A percentile compares a stretch with the other conserved stretches of the same genome.
Evolutionary conservation across 768 basidiomycete species (phyloP).

Genomic region (Rhizopogon vulgaris): DNA sequence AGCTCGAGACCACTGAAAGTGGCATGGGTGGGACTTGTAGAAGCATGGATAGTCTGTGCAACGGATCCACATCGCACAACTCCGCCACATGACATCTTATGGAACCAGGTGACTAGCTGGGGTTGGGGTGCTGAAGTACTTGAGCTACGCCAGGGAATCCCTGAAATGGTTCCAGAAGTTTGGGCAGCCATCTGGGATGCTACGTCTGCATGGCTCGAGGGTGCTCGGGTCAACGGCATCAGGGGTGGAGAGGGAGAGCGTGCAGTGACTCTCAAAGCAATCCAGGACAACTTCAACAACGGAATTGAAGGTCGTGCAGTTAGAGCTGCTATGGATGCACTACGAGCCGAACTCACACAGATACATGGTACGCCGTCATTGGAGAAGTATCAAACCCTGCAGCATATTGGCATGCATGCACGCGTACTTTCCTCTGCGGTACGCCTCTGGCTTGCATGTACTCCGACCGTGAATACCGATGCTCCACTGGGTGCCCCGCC

Average conservation of each 20-base stretch:
- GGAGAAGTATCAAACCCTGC: slow-evolving; percentile 6
- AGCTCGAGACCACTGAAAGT: slow-evolving; percentile 25
- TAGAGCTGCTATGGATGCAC: slow-evolving; percentile 24
- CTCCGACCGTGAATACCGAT: slow-evolving; percentile 36
- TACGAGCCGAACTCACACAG: slow-evolving; percentile 24
- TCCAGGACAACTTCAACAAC: slow-evolving; percentile 37
- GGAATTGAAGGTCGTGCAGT: slow-evolving; percentile 33
- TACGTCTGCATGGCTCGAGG: slow-evolving; percentile 68
- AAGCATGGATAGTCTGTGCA: slow-evolving; percentile 76
- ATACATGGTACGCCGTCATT: not conserved
- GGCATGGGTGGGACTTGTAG: slow-evolving; percentile 56
- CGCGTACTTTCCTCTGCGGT: slow-evolving; percentile 40
- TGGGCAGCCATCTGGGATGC: slow-evolving; percentile 34
- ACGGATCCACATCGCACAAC: slow-evolving; percentile 88
- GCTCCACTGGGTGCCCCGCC: slow-evolving; percentile 43
- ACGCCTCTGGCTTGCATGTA: slow-evolving; percentile 60
- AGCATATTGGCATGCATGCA: slow-evolving; percentile 29
- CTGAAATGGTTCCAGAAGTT: slow-evolving; percentile 19
- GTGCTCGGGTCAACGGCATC: slow-evolving; percentile 64
- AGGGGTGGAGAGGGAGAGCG: slow-evolving; percentile 64
- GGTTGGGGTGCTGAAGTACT: slow-evolving; percentile 61
- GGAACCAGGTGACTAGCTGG: slow-evolving; percentile 83
- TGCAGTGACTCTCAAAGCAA: slow-evolving; percentile 24
- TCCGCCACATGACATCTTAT: slow-evolving; percentile 80
- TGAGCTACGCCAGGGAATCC: slow-evolving; percentile 31